phyloP scores from a whole-genome alignment of 805 yeast genomes.

The Candida lessepsii region DNA sequence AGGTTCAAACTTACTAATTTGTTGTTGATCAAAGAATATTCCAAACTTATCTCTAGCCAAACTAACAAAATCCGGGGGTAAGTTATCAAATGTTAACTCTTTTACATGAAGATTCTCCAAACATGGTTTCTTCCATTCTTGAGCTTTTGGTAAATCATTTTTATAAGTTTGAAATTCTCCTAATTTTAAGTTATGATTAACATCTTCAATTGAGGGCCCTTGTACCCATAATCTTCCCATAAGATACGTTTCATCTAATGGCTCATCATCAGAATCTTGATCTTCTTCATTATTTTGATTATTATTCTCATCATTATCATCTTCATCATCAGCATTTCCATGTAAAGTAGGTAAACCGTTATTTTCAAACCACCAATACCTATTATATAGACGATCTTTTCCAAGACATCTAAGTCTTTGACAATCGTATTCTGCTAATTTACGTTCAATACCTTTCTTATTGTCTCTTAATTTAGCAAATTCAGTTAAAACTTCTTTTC shows the following conservation, averaged over 20 bases:
- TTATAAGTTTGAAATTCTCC: conserved; percentile 13
- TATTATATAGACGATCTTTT: conserved; percentile 75
- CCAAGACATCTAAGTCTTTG: conserved; percentile 80
- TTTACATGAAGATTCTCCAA: conserved; percentile 4
- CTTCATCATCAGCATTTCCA: conserved; percentile 37
- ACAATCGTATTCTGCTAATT: conserved; percentile 66
- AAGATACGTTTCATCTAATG: conserved; percentile 55
- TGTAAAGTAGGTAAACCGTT: conserved; percentile 69
- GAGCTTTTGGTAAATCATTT: conserved; percentile 38
- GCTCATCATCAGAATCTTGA: conserved; percentile 47
- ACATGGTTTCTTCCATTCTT: conserved; percentile 1
- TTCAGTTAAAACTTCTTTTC: conserved; percentile 39
- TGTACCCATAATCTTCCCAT: conserved; percentile 90
- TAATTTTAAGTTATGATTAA: conserved; percentile 23
- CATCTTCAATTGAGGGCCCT: conserved; percentile 67
- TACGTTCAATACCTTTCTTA: conserved; percentile 55
- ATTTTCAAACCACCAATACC: conserved; percentile 94
- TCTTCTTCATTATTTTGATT: conserved; percentile 23
- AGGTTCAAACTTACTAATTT: conserved; percentile 14
- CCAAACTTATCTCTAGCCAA: conserved; percentile 30
- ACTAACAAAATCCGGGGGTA: conserved; percentile 21
- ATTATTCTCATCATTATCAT: conserved; percentile 33
- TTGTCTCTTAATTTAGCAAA: conserved; percentile 46
- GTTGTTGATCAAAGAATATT: conserved; percentile 24
- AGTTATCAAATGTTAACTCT: conserved; percentile 23